Base-by-base conservation (phyloP, 345 rosid genomes). In the Xanthoceras sorbifolium region DNA sequence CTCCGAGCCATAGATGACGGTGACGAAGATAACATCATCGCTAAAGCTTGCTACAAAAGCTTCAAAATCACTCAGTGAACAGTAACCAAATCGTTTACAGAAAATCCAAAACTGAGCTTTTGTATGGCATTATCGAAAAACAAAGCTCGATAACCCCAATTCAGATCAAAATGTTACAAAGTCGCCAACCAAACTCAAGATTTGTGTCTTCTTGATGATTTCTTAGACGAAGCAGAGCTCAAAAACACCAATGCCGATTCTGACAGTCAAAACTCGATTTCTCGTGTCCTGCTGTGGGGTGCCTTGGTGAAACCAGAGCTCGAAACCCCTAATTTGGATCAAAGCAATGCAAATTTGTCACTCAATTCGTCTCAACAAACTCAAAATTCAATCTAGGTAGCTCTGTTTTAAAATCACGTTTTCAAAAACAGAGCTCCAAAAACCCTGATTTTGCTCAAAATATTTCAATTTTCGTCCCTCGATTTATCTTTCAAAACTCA, bases 11-110 rank as follows among this genome's bases (percentile, higher is more conserved):
- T 72, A 10, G 83, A 75, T 14, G 85, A 64, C 4, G 97, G 97
- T 48, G 98, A 91, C 38, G 93, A 85, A 11, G 99, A 93, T 76
- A 96, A 72, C 97, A 92, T 96, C 90, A 89, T 94, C 50, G 9
- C 46, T 75, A 40, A 29, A 42, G 15, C 15, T 20, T 1, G 17
- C 22, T 42, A 52, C 25, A 32, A 38, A 64, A 59, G 28, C 60
- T 59, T 14, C 23, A 20, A 40, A 55, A 42, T 34, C 17, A 22
- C 20, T 63, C 32, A 32, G 28, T 25, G 25, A n/a, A 48, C 20
- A 10, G 23, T 40, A 18, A 50, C n/a, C 62, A 17, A 32, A 10
- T 54, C n/a, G 23, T 70, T 62, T 28, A 40, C n/a, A 26, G 38
- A 14, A 54, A 40, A 34, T 38, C 25, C 60, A 59, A 60, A 12